Base-by-base conservation (phyloP, 1,139 yeast species). In the Saccharomyces hybrid region DNA sequence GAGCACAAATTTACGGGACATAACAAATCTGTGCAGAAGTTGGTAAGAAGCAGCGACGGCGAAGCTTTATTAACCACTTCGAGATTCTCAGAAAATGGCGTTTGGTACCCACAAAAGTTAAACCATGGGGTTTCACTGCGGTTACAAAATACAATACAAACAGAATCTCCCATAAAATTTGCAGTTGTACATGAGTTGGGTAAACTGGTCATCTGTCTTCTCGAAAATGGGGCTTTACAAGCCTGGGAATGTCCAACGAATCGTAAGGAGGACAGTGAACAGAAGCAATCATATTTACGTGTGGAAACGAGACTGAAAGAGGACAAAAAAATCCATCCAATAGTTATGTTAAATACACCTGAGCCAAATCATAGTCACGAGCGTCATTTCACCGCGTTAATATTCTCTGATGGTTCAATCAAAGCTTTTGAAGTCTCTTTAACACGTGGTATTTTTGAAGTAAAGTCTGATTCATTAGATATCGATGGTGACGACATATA, bases 1-100 rank as follows among this genome's bases (percentile, higher is more conserved):
- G 71, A 74, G 42, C 77, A 81, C 62, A 84, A 86, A 62, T 80
- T 84, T 55, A 90, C 95, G 5, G 98, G 98, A 0, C 97, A 89
- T 64, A 79, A 83, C 53, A 90, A 89, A 66, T 86, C 97, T 0
- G 83, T 91, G 23, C 81, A 82, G 60, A 78, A 77, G 54, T 69
- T 91, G 1, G 73, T 81, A 16, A 81, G 90, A 62, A 85, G 96
- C 1, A 70, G 78, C 4, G 81, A 81, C 62, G 89, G 89, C 28
- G 73, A 75, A 28, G 77, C 84, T 0, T 66, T 83, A 55, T 66
- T 83, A n/a, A 78, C 86, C 1, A 62, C 73, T 2, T 76, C 81
- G 3, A 67, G 83, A 57, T 80, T 79, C 57, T 59, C 64, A 7
- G 84, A 84, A 59, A 84, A 83, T 64, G 82, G 82, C 60, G 71